Percentiles rank a stretch among this genome's conserved stretches.
Conservation (phyloP, 164 flowering plant species). For the Cinnamomum chago region DNA sequence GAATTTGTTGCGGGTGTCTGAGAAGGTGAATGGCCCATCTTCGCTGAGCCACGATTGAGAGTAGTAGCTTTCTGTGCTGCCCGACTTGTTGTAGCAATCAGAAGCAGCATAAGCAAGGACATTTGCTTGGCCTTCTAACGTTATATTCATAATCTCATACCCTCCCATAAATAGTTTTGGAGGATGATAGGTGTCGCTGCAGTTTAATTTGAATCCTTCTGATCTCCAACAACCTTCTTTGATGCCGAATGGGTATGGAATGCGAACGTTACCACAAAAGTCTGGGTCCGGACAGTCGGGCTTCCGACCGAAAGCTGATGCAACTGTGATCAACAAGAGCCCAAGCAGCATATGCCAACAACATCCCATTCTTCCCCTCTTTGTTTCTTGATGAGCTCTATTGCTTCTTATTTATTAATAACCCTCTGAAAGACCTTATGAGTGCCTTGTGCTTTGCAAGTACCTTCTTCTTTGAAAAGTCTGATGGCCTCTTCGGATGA, state of each 20-base stretch:
- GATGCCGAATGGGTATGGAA: slow-evolving; percentile 8
- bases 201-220: background rate
- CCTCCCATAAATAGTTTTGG: background rate
- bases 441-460: no score
- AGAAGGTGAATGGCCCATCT: background rate
- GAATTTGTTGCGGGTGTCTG: slow-evolving; percentile 8
- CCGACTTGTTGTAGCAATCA: background rate
- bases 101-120: background rate
- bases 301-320: background rate
- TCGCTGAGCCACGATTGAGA: accelerated
- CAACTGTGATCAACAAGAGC: no score
- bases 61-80: accelerated
- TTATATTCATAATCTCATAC: background rate
- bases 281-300: background rate
- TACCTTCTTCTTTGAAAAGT: no score
- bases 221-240: background rate
- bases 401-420: no score
- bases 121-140: background rate
- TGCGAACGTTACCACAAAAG: background rate
- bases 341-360: no score
- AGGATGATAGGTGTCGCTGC: background rate
- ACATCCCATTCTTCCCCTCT: no score
- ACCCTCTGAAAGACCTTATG: no score
- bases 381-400: no score
- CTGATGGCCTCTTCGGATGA: no score